Conservation (phyloP, 2,329 filamentous ascomycete species). For the Coniochaeta hoffmannii region DNA sequence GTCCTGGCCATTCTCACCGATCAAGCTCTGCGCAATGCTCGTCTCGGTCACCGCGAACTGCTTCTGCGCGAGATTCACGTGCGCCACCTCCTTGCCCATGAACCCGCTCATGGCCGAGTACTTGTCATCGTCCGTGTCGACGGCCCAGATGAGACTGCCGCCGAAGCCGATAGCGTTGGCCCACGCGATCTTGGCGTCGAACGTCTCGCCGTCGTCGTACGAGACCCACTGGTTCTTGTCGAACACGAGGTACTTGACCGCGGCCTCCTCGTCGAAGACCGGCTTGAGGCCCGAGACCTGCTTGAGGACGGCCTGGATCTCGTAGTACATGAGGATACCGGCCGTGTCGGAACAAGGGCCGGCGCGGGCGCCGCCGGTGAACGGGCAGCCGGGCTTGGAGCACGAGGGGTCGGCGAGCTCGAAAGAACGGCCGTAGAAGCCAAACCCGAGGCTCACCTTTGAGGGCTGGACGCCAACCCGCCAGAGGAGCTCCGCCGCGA, state of each 20-base stretch:
- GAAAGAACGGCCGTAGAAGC: conserved; percentile 29
- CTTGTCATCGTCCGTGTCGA: no score
- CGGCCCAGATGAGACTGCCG: no score
- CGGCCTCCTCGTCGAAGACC: conserved; percentile 9
- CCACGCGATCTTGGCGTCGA: no score
- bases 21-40: no score
- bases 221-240: conserved; percentile 11
- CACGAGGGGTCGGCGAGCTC: conserved; percentile 10
- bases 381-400: conserved; percentile 12
- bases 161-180: no score
- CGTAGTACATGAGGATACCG: conserved; percentile 4
- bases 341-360: conserved; percentile 9
- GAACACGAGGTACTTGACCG: conserved; percentile 10
- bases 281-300: no score
- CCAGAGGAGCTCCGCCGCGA: conserved; percentile 32
- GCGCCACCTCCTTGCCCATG: no score
- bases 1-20: no score
- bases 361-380: conserved; percentile 7
- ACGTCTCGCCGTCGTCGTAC: conserved; percentile 11
- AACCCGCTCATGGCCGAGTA: no score
- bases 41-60: no score
- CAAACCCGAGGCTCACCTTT: conserved; percentile 31
- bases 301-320: no score
- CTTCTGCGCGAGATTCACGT: no score
- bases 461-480: conserved; percentile 26